Evolutionary conservation across 768 basidiomycete species (phyloP), one percentile per base, ranked within the genome.

Genomic region (Amanita rubescens): DNA sequence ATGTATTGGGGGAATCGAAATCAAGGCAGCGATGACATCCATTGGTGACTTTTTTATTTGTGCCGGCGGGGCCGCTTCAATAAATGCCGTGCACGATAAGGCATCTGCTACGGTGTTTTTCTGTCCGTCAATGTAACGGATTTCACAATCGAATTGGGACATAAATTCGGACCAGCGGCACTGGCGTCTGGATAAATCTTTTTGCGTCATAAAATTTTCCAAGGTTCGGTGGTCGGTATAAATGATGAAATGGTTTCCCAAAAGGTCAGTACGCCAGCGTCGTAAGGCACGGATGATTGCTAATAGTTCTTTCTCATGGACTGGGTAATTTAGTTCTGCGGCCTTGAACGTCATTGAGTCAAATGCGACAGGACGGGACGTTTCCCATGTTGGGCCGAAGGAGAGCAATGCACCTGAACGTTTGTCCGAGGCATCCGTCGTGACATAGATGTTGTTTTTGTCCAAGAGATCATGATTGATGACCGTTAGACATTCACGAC

Each of bases 101-200:
- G 73, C 67, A 59, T 79, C 75, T 0, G 71, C 67, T 0, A 72
- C 55, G 0, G 65, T 58, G 54, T 80, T 77, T 3, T 69, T 63
- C 0, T 59, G 57, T 0, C 76, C 76, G 0, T 67, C 61, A 1
- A 68, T 60, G 49, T 70, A 69, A 15, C 54, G 57, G 12, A 65
- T 64, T 54, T 54, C 58, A 46, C 61, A 78, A 39, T 75, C 66
- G 52, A 73, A 79, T n/a, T 69, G 58, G 0, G 57, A 49, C 1
- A 80, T 54, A 19, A 69, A 67, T 51, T 76, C 66, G 2, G 69
- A 19, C 75, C 74, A 75, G 0, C 65, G 49, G 0, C 61, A 60
- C 37, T 75, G 75, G 0, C 64, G 56, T 0, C 62, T 56, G 0
- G 71, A 69, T n/a, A 75, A 45, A 22, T 69, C 56, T 20, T 59